These are phyloP conservation scores for Drosera spatulata DNA, from an alignment of 179 eudicot genomes.

Conservation along the genomic window DNA sequence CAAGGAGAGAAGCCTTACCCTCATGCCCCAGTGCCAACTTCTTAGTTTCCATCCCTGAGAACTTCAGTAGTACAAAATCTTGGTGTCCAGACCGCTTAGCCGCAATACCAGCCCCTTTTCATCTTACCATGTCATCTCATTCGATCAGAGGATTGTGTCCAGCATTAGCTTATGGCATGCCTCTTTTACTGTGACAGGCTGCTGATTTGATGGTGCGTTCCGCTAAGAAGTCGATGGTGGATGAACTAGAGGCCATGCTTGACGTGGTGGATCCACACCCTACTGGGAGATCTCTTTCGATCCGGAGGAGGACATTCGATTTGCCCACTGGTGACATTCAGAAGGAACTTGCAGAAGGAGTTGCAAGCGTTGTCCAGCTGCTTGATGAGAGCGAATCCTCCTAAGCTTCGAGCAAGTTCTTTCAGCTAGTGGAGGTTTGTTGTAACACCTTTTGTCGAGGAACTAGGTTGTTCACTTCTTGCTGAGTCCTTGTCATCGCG, in stretches of 20 bases:
- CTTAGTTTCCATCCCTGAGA: too few relatives aligned
- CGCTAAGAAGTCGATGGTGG: slow-evolving; percentile 89
- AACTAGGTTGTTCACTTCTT: background rate
- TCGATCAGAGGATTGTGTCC: too few relatives aligned
- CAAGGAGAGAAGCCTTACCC: too few relatives aligned
- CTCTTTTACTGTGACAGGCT: slow-evolving; percentile 34
- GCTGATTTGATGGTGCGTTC: slow-evolving; percentile 81
- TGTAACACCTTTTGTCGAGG: background rate
- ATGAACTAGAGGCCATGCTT: slow-evolving; percentile 97
- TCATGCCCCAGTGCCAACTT: too few relatives aligned
- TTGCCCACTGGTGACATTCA: slow-evolving; percentile 73
- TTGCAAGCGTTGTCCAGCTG: slow-evolving; percentile 81
- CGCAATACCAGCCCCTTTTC: too few relatives aligned
- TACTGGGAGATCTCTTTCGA: slow-evolving; percentile 34
- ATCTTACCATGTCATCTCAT: too few relatives aligned
- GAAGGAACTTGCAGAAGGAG: slow-evolving; percentile 86
- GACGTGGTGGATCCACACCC: slow-evolving; percentile 96
- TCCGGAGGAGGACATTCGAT: slow-evolving; percentile 81
- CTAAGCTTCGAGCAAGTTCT: background rate
- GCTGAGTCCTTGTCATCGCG: background rate
- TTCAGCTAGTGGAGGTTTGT: background rate
- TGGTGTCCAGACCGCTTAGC: too few relatives aligned
- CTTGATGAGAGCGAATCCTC: slow-evolving; percentile 31
- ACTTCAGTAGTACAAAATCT: too few relatives aligned
- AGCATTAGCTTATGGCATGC: background rate